Base-by-base conservation (phyloP, 805 yeast species). In the Wickerhamomyces sydowiorum region DNA sequence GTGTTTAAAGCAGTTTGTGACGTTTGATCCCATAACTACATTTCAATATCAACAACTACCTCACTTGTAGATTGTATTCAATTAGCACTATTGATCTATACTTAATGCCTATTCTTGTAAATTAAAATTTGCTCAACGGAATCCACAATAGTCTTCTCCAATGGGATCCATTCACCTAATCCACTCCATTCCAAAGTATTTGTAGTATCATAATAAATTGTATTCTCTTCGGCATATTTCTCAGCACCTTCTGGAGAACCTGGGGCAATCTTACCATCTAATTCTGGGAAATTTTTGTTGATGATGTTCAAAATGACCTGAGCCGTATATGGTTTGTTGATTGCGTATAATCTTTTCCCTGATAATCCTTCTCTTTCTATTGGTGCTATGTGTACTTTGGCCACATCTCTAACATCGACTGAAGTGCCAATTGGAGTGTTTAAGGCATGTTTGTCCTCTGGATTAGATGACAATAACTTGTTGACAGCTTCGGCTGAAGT, bases 321-420 rank as follows among this genome's bases (percentile, higher is more conserved):
- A 19, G 54, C 51, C 17, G 41, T 51, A 45, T 56, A 52, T 1
- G 50, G 45, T 9, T 45, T 59, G 12, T 48, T 46, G 18, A 37
- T 46, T 40, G 62, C 41, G 43, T 65, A 59, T 29, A 68, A 51
- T 44, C 73, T 59, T 48, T 58, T 39, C 14, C 50, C 53, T 15
- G 48, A 47, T 18, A 52, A 41, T 13, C 45, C 36, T 12, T 47
- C 51, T 17, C 47, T 38, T 41, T 48, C 53, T 24, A 69, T 56
- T 4, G 72, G 73, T 25, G 56, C 49, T 14, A 70, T 42, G 51
- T 72, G 78, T 17, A 73, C 67, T 36, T 47, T 48, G 10, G 76
- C 76, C 19, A 72, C 76, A 42, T 72, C 76, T 54, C 76, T 62
- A 9, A 72, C 76, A 54, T 67, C 77, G 39, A 56, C 57, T 10